These are phyloP conservation scores for Somion occarium DNA, from an alignment of 1,284 basidiomycete species.

Conservation along the genomic window DNA sequence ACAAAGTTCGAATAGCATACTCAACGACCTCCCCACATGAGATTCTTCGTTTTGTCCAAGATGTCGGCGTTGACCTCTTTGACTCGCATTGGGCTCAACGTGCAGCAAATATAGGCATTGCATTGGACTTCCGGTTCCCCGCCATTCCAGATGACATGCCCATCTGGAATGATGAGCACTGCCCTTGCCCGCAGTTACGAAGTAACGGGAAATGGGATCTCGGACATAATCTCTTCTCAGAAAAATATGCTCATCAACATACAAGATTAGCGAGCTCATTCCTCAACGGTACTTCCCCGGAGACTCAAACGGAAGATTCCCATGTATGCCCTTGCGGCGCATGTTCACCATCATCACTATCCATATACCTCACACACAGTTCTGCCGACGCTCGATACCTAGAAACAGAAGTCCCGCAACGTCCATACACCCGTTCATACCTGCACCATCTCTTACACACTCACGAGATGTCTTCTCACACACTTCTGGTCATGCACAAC, in stretches of 20 bases:
- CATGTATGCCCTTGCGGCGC: slow-evolving; percentile 53
- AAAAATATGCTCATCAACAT: slow-evolving; percentile 57
- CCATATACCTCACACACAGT: slow-evolving; percentile 44
- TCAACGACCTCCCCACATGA: slow-evolving; percentile 65
- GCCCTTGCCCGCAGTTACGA: slow-evolving; percentile 2
- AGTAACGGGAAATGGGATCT: slow-evolving; percentile 36
- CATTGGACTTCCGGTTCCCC: slow-evolving; percentile 75
- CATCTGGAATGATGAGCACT: slow-evolving; percentile 1
- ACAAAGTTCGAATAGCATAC: slow-evolving; percentile 60
- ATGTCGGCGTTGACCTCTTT: slow-evolving; percentile 70
- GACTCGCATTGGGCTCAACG: slow-evolving; percentile 67
- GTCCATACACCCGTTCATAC: slow-evolving; percentile 64
- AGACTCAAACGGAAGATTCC: slow-evolving; percentile 7
- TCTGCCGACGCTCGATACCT: slow-evolving; percentile 30
- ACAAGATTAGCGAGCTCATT: slow-evolving; percentile 39
- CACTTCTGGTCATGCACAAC: slow-evolving; percentile 72
- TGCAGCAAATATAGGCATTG: slow-evolving; percentile 63
- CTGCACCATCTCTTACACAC: slow-evolving; percentile 79
- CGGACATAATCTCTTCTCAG: slow-evolving; percentile 69
- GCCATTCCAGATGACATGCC: not conserved
- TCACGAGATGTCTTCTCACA: slow-evolving; percentile 81
- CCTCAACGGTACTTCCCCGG: slow-evolving; percentile 24
- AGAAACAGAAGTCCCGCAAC: slow-evolving; percentile 15
- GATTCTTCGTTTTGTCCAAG: slow-evolving; percentile 56
- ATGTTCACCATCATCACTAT: slow-evolving; percentile 51